Base-by-base conservation (phyloP, 129 eudicot genomes). In the Arctium minus region DNA sequence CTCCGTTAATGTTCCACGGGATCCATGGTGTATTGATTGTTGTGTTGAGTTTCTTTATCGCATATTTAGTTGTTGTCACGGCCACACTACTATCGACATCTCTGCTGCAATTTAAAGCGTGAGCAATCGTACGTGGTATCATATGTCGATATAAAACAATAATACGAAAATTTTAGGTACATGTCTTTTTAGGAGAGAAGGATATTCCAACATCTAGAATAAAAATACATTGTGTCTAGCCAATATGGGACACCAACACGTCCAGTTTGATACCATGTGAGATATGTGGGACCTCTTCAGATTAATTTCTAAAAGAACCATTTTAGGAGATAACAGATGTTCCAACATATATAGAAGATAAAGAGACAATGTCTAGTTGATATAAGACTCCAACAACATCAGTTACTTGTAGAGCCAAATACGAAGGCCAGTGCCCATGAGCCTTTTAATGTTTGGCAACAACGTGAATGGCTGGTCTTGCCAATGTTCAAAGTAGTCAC, bases 401-500 rank as follows among this genome's bases (percentile, higher is more conserved):
- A 37, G 33, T 65, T 82, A 92, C 97, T 94, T 92, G 30, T 82
- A 92, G 67, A 92, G 68, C 97, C 94, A 90, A 79, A 90, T 85
- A 12, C 88, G 84, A 30, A 92, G 79, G 44, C 91, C 94, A 50
- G 88, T 89, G 46, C 65, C 71, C 91, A 87, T 87, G 82, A 90
- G 70, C 75, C 85, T 72, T 83, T 81, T 82, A 27, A 92, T 90
- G 64, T 72, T 70, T 32, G 94, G 93, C 72, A 92, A 82, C 46
- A 92, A 91, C 29, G 94, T 85, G 0, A 65, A 60, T 2, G 92
- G 89, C 31, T 32, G 50, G 75, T 90, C 97, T 7, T 81, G 39
- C 91, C 92, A 92, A 1, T 84, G 67, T 0, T 35, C 8, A 44
- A 64, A 79, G 1, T 6, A 38, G 2, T 79, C 79, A 38, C 87